These are phyloP conservation scores for Ceratobasidium theobromae DNA, from an alignment of 1,284 basidiomycete genomes.

Conservation along the genomic window DNA sequence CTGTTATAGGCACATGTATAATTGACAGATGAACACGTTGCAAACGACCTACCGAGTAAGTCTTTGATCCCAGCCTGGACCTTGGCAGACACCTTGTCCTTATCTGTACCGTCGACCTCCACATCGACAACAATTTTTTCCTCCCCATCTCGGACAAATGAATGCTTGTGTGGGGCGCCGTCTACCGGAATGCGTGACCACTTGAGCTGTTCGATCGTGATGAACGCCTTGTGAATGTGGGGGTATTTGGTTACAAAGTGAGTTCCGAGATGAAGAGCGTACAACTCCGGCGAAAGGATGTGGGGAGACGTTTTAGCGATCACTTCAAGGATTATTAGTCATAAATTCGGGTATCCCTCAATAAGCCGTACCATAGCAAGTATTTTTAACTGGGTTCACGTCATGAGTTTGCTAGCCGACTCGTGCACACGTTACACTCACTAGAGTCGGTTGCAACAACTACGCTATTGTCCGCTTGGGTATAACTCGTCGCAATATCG, in stretches of 20 bases:
- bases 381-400: conserved; percentile 79
- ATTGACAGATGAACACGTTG: background rate
- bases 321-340: conserved; percentile 49
- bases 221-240: conserved; percentile 72
- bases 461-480: conserved; percentile 78
- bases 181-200: conserved; percentile 79
- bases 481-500: conserved; percentile 73
- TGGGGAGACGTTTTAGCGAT: conserved; percentile 86
- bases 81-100: conserved; percentile 58
- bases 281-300: conserved; percentile 78
- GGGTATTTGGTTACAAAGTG: conserved; percentile 84
- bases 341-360: background rate
- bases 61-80: conserved; percentile 74
- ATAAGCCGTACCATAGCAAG: conserved; percentile 70
- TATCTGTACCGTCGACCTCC: conserved; percentile 63
- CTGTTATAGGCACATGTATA: conserved; percentile 46
- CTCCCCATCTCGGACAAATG: conserved; percentile 87
- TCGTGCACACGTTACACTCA: conserved; percentile 45
- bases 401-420: conserved; percentile 29
- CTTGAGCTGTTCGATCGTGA: conserved; percentile 79
- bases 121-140: conserved; percentile 76
- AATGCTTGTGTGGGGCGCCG: conserved; percentile 64
- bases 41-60: conserved; percentile 63
- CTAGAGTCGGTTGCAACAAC: conserved; percentile 88
- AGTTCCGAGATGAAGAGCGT: conserved; percentile 82